phyloP scores from a whole-genome alignment of 495 filamentous ascomycete species.

The Xylaria bambusicola region DNA sequence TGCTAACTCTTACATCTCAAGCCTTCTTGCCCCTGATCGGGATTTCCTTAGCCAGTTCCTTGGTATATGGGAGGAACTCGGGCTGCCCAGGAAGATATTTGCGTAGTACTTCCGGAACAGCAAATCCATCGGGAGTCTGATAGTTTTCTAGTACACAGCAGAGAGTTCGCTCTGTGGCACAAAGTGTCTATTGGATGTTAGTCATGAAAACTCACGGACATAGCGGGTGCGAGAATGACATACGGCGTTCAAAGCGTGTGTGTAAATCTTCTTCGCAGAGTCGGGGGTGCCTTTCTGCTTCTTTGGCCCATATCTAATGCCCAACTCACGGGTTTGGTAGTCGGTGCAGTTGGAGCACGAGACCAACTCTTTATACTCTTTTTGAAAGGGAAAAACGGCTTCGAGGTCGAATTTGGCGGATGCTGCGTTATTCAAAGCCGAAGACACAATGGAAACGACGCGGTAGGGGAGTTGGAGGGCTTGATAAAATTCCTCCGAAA shows the following conservation, averaged over 20 bases:
- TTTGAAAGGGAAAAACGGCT: slow-evolving; percentile 95
- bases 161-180: slow-evolving; percentile 88
- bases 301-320: slow-evolving; percentile 82
- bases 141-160: slow-evolving; percentile 97
- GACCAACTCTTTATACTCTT: slow-evolving; percentile 96
- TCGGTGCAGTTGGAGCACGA: slow-evolving; percentile 96
- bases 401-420: slow-evolving; percentile 95
- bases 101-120: slow-evolving; percentile 77
- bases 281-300: slow-evolving; percentile 61
- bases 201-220: not conserved
- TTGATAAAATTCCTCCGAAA: slow-evolving; percentile 92
- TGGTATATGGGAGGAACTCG: slow-evolving; percentile 84
- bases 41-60: slow-evolving; percentile 70
- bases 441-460: slow-evolving; percentile 89
- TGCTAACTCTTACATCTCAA: not conserved
- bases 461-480: slow-evolving; percentile 86
- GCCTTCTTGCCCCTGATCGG: slow-evolving; percentile 22
- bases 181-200: slow-evolving; percentile 58
- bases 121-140: slow-evolving; percentile 77
- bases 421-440: slow-evolving; percentile 91
- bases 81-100: slow-evolving; percentile 91
- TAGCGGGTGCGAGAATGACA: not conserved
- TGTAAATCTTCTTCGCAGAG: slow-evolving; percentile 80
- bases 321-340: slow-evolving; percentile 86
- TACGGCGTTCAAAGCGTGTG: slow-evolving; percentile 82